These are phyloP conservation scores for Cairneyella variabilis DNA, from an alignment of 495 filamentous ascomycete genomes.

Conservation along the genomic window DNA sequence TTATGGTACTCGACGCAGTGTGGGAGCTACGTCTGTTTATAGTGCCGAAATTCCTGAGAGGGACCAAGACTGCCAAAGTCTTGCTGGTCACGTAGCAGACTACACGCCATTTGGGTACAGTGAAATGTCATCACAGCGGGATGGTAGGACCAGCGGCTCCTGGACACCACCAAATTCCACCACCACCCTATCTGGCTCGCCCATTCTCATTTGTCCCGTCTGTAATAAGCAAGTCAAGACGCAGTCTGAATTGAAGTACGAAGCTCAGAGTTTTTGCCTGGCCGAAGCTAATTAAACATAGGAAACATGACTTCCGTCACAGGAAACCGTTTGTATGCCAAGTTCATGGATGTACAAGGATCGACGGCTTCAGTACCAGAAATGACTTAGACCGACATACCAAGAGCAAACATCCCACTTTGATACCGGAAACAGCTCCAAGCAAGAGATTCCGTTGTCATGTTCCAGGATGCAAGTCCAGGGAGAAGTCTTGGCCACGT, in stretches of 20 bases:
- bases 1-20: conserved; percentile 47
- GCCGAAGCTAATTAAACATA: conserved; percentile 30
- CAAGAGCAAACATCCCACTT: conserved; percentile 59
- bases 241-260: conserved; percentile 41
- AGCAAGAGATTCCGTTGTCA: conserved; percentile 65
- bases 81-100: conserved; percentile 17
- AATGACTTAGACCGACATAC: conserved; percentile 78
- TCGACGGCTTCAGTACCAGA: conserved; percentile 70
- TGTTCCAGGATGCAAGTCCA: conserved; percentile 58
- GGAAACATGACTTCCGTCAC: conserved; percentile 81
- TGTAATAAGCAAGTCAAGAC: conserved; percentile 40
- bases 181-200: conserved; percentile 5
- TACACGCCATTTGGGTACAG: conserved; percentile 12
- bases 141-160: conserved; percentile 15
- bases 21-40: conserved; percentile 20
- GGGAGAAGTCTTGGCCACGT: conserved; percentile 78
- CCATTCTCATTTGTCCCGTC: conserved; percentile 24
- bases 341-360: conserved; percentile 51
- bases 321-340: conserved; percentile 68
- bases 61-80: conserved; percentile 24
- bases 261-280: background rate
- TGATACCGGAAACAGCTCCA: conserved; percentile 31
- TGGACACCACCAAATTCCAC: conserved; percentile 24
- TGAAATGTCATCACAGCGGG: conserved; percentile 8
- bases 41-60: conserved; percentile 22